These are phyloP conservation scores for Coriolopsis trogii DNA, from an alignment of 1,284 basidiomycete genomes.

Conservation along the genomic window DNA sequence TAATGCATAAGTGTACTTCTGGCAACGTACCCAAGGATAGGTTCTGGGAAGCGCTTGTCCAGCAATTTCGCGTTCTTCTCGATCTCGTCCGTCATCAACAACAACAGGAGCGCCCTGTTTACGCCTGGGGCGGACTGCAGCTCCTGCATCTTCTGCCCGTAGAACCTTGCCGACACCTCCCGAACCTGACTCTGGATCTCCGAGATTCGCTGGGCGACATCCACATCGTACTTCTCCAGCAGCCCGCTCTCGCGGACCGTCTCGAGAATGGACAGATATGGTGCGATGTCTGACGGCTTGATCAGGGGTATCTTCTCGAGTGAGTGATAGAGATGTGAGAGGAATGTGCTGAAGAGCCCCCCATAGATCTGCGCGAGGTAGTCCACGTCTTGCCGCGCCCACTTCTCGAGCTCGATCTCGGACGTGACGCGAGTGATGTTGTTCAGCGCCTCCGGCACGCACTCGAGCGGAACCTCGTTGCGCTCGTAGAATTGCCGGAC, in stretches of 20 bases:
- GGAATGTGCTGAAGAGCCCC: constrained; percentile 84
- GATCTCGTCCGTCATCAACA: constrained; percentile 87
- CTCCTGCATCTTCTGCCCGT: constrained; percentile 71
- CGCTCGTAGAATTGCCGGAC: constrained; percentile 89
- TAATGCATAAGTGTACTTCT: neutral
- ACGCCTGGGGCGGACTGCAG: constrained; percentile 69
- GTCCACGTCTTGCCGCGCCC: constrained; percentile 85
- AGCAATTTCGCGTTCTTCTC: constrained; percentile 84
- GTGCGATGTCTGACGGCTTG: constrained; percentile 68
- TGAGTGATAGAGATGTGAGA: constrained; percentile 83
- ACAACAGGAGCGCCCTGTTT: constrained; percentile 77
- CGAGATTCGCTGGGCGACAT: constrained; percentile 62
- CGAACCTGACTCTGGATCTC: constrained; percentile 75
- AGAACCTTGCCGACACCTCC: constrained; percentile 69
- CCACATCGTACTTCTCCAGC: constrained; percentile 67
- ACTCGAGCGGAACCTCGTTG: constrained; percentile 92
- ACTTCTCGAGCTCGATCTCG: constrained; percentile 73
- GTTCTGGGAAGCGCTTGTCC: constrained; percentile 85
- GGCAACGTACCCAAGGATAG: constrained; percentile 71
- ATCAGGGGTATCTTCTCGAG: constrained; percentile 77
- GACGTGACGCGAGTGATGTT: constrained; percentile 71
- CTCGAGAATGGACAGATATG: constrained; percentile 69
- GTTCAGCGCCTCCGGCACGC: constrained; percentile 87
- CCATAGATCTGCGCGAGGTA: constrained; percentile 69
- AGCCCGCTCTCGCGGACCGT: constrained; percentile 73